Conservation (phyloP, 495 filamentous ascomycete genomes). For the Trichoderma reesei region DNA sequence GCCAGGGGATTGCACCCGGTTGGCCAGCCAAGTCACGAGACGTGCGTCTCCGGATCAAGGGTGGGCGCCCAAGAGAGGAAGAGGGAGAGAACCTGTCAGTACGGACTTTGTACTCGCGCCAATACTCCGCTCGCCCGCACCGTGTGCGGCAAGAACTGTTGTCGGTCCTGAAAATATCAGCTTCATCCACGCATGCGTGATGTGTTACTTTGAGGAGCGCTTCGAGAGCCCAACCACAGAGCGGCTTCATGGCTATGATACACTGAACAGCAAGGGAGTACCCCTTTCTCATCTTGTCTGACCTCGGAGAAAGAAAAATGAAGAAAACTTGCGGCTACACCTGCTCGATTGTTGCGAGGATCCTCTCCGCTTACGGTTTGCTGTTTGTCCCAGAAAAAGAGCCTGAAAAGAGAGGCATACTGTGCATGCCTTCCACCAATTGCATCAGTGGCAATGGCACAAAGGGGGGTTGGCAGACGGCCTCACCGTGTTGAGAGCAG, state of each 20-base stretch:
- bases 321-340: neutral
- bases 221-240: neutral
- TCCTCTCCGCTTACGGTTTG: too few species aligned
- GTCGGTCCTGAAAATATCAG: neutral
- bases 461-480: neutral
- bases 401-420: too few species aligned
- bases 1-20: constrained; percentile 4
- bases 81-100: neutral
- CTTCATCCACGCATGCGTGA: neutral
- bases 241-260: neutral
- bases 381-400: too few species aligned
- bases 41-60: neutral
- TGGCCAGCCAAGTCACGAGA: neutral
- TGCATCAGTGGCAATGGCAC: neutral
- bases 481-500: neutral
- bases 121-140: too few species aligned
- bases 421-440: too few species aligned
- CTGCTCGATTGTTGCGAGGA: too few species aligned
- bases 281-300: neutral
- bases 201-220: neutral
- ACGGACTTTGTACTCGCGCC: neutral
- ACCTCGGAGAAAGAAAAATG: neutral
- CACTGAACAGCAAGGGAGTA: neutral
- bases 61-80: neutral
- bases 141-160: neutral